Evolutionary conservation across 495 filamentous ascomycete genomes (phyloP).

Genomic region (Gamarada debralockiae): DNA sequence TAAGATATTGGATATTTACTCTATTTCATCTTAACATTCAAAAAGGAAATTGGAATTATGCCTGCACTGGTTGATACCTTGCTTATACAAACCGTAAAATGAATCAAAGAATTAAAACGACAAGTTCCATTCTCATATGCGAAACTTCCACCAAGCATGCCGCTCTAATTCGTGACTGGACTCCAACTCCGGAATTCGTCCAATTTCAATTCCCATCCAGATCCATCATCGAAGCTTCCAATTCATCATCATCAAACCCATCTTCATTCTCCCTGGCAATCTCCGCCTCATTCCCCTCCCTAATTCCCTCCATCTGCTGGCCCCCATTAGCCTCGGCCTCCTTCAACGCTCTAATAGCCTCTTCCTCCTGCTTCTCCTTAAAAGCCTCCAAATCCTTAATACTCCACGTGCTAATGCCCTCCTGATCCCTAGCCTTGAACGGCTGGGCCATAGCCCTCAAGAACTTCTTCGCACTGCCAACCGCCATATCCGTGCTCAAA

Average conservation of each 20-base stretch:
- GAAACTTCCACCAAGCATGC: background rate
- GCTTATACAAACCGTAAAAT: too few relatives aligned
- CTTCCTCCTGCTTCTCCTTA: slow-evolving; percentile 71
- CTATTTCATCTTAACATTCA: too few relatives aligned
- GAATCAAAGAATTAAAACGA: background rate
- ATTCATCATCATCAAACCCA: slow-evolving; percentile 26
- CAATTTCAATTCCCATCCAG: slow-evolving; percentile 12
- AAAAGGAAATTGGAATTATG: background rate
- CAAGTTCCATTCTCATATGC: background rate
- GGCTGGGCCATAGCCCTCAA: slow-evolving; percentile 86
- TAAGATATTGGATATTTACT: too few relatives aligned
- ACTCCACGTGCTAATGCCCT: slow-evolving; percentile 91
- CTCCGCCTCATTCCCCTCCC: slow-evolving; percentile 57
- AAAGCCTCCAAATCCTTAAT: slow-evolving; percentile 70
- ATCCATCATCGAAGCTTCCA: slow-evolving; percentile 23
- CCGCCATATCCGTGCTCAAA: slow-evolving; percentile 91
- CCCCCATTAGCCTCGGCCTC: slow-evolving; percentile 11
- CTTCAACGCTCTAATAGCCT: slow-evolving; percentile 42
- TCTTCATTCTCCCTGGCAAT: slow-evolving; percentile 11
- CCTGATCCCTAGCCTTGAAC: slow-evolving; percentile 76
- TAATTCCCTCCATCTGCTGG: slow-evolving; percentile 8
- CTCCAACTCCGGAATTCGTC: too few relatives aligned
- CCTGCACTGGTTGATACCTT: too few relatives aligned
- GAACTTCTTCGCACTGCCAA: slow-evolving; percentile 85
- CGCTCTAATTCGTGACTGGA: too few relatives aligned